These are phyloP conservation scores for Phialophora tarda DNA, from an alignment of 2,329 filamentous ascomycete species.

Conservation along the genomic window DNA sequence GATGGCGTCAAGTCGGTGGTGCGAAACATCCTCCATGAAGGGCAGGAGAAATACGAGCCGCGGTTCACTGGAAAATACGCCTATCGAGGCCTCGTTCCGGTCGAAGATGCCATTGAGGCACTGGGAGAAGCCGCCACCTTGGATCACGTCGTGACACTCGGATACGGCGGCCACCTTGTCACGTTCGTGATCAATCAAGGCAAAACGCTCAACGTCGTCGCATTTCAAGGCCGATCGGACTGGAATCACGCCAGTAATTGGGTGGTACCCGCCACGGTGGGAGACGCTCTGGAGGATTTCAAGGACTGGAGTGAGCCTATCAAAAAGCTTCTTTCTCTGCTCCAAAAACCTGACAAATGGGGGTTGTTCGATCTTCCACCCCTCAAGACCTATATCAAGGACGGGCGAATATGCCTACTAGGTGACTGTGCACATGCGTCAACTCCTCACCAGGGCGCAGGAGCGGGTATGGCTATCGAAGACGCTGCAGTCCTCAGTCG, in stretches of 20 bases:
- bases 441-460: conserved; percentile 18
- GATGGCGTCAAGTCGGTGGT: conserved; percentile 20
- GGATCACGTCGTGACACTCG: conserved; percentile 5
- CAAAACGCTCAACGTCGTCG: conserved; percentile 19
- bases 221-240: conserved; percentile 8
- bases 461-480: conserved; percentile 20
- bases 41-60: conserved; percentile 10
- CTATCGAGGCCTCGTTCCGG: conserved; percentile 19
- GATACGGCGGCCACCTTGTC: conserved; percentile 16
- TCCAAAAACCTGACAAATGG: conserved; percentile 17
- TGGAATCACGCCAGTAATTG: conserved; percentile 14
- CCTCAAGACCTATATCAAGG: conserved; percentile 12
- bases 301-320: conserved; percentile 15
- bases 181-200: conserved; percentile 16
- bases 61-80: conserved; percentile 22
- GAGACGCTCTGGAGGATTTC: conserved; percentile 19
- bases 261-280: conserved; percentile 13
- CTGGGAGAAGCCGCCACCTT: conserved; percentile 4
- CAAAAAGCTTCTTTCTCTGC: conserved; percentile 12
- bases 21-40: conserved; percentile 13
- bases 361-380: conserved; percentile 15
- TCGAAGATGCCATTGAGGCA: conserved; percentile 9
- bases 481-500: conserved; percentile 18
- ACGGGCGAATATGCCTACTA: conserved; percentile 9
- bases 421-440: conserved; percentile 21